Evolutionary conservation across 2,329 filamentous ascomycete genomes (phyloP).

Genomic region (Trichophyton mentagrophytes): DNA sequence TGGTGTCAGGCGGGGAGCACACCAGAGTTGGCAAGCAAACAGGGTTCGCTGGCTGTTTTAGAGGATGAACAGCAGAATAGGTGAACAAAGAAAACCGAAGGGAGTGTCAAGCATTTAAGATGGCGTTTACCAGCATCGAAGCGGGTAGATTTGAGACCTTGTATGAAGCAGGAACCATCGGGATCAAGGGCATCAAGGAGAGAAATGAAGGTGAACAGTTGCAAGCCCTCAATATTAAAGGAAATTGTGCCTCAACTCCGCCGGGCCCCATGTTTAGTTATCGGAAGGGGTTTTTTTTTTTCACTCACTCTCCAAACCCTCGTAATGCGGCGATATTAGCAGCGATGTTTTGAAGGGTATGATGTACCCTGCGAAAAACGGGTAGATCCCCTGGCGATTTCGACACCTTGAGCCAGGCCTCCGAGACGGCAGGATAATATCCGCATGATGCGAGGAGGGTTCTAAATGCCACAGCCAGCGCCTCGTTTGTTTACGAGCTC

Average conservation of each 20-base stretch:
- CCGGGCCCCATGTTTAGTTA: not conserved
- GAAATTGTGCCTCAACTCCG: not conserved
- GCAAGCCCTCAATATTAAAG: not conserved
- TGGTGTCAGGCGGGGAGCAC: not conserved
- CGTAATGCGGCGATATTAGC: not conserved
- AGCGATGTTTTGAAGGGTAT: not conserved
- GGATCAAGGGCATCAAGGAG: not conserved
- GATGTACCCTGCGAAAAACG: not conserved
- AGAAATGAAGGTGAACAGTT: not conserved
- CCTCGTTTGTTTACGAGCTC: not conserved
- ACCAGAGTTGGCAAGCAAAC: not conserved
- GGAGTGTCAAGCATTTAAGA: not conserved
- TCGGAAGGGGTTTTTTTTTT: not conserved
- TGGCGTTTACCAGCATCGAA: not conserved
- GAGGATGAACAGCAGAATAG: not conserved
- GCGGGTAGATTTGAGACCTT: not conserved
- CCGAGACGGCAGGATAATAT: not conserved
- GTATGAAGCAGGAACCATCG: not conserved
- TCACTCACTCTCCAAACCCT: not conserved
- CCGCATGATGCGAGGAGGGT: not conserved
- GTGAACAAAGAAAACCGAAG: not conserved
- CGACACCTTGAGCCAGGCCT: not conserved
- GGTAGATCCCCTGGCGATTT: slow-evolving; percentile 1
- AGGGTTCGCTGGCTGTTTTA: not conserved
- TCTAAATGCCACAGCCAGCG: slow-evolving; percentile 1